Percentiles rank a stretch among this genome's conserved stretches.
Conservation (phyloP, 1,139 yeast genomes). For the Scheffersomyces insectosa region DNA sequence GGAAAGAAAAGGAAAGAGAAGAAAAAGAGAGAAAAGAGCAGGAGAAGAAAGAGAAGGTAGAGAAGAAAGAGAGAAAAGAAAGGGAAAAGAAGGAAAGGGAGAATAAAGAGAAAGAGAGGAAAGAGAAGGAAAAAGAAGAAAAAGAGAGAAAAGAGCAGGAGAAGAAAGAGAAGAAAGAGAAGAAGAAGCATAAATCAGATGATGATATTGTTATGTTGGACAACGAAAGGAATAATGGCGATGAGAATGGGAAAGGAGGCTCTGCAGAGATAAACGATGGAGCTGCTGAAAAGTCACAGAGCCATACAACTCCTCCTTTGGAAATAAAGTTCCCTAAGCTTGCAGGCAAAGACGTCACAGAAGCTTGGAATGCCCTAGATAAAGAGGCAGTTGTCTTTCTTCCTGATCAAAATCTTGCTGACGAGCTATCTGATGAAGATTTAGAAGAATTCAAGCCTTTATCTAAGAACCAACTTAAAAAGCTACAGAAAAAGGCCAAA, state of each 20-base stretch:
- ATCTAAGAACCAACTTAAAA: no score
- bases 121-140: slow-evolving; percentile 4
- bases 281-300: no score
- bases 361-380: background rate
- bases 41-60: slow-evolving; percentile 22
- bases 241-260: background rate
- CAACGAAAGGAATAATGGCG: slow-evolving; percentile 1
- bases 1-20: slow-evolving; percentile 20
- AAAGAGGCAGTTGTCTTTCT: no score
- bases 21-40: slow-evolving; percentile 15
- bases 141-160: slow-evolving; percentile 12
- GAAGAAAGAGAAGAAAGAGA: slow-evolving; percentile 7
- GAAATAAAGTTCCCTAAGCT: background rate
- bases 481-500: no score
- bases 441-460: no score
- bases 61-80: slow-evolving; percentile 7
- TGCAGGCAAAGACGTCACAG: background rate
- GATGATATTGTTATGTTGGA: slow-evolving; percentile 1
- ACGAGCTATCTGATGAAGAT: no score
- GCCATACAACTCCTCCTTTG: no score
- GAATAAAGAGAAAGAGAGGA: background rate
- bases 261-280: no score
- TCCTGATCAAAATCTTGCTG: no score
- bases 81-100: slow-evolving; percentile 4
- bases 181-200: slow-evolving; percentile 2